Evolutionary conservation across 2,329 filamentous ascomycete species (phyloP).

Genomic region (Cadophora sp.): DNA sequence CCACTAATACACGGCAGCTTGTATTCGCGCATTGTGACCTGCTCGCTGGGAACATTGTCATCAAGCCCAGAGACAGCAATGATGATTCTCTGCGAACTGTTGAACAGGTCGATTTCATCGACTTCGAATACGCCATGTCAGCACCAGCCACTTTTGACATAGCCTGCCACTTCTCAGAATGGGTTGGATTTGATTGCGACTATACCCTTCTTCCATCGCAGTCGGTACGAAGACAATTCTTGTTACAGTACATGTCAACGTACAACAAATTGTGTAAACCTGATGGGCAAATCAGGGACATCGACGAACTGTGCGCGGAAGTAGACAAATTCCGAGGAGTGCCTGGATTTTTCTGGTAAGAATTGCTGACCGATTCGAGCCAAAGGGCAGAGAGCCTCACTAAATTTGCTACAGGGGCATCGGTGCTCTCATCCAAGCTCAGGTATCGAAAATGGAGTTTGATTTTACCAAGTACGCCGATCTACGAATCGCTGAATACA

Average conservation of each 20-base stretch:
- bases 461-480: slow-evolving; percentile 7
- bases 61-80: not conserved
- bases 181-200: slow-evolving; percentile 14
- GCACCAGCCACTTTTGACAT: slow-evolving; percentile 15
- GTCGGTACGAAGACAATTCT: not conserved
- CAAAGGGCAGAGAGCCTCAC: not conserved
- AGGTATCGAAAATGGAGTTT: not conserved
- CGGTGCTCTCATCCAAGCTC: slow-evolving; percentile 15
- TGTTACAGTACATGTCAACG: slow-evolving; percentile 9
- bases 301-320: not conserved
- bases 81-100: not conserved
- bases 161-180: slow-evolving; percentile 18
- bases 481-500: slow-evolving; percentile 6
- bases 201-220: slow-evolving; percentile 3
- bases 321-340: slow-evolving; percentile 8
- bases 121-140: slow-evolving; percentile 17
- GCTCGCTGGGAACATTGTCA: slow-evolving; percentile 14
- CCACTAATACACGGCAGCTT: not conserved
- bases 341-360: slow-evolving; percentile 12
- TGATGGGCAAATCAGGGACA: not conserved
- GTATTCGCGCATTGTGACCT: slow-evolving; percentile 10
- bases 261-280: not conserved
- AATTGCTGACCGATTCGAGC: not conserved
- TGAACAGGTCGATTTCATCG: slow-evolving; percentile 16
- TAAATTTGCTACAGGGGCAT: not conserved